phyloP scores from a whole-genome alignment of 176 grass and related monocot genomes.

The Puccinellia tenuiflora region DNA sequence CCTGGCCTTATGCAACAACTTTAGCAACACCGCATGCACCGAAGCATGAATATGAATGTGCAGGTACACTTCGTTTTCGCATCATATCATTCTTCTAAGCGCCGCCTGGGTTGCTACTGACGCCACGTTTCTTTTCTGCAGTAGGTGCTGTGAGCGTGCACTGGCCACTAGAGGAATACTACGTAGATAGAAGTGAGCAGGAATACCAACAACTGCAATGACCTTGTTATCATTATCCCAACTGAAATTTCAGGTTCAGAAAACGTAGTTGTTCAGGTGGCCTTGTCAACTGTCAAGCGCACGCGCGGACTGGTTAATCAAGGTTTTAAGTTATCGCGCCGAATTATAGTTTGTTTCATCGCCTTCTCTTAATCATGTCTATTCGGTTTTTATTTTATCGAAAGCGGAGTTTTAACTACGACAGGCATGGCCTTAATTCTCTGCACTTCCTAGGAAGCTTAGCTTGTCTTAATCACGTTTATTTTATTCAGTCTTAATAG shows the following conservation, averaged over 20 bases:
- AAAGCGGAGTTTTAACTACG: neutral
- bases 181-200: neutral
- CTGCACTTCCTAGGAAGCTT: neutral
- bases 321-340: neutral
- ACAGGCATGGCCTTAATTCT: neutral
- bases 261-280: conserved; percentile 33
- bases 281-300: conserved; percentile 6
- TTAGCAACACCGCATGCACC: neutral
- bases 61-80: conserved; percentile 35
- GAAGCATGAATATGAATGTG: conserved; percentile 19
- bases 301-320: neutral
- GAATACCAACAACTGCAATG: conserved; percentile 8
- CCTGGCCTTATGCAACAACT: conserved; percentile 23
- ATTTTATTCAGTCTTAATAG: neutral
- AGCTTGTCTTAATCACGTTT: conserved; percentile 15
- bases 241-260: neutral
- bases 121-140: neutral
- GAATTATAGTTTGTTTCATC: neutral
- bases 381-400: neutral
- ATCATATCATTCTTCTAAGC: conserved; percentile 15
- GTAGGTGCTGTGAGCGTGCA: neutral
- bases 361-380: neutral
- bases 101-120: neutral
- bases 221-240: conserved; percentile 33
- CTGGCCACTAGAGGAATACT: neutral